These are phyloP conservation scores for Aspergillus mulundensis DNA, from an alignment of 495 filamentous ascomycete genomes.

Conservation along the genomic window DNA sequence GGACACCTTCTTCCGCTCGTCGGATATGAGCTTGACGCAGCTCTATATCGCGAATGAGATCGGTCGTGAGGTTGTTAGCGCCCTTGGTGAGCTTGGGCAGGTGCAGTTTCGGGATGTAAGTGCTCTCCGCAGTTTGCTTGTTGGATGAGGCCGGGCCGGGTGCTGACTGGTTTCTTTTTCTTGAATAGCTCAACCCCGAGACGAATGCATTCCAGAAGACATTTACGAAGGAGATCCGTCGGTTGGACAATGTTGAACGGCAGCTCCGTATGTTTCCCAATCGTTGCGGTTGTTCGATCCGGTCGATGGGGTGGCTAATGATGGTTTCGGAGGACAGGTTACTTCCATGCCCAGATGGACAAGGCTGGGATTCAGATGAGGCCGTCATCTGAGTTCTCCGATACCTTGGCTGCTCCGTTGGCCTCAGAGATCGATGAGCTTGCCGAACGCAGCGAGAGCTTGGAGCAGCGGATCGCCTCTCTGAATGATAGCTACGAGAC, in stretches of 20 bases:
- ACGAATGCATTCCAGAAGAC: constrained; percentile 92
- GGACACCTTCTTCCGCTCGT: constrained; percentile 98
- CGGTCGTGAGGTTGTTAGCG: constrained; percentile 93
- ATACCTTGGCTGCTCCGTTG: constrained; percentile 78
- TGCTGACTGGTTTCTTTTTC: constrained; percentile 11
- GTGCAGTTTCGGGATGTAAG: constrained; percentile 96
- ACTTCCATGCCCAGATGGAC: constrained; percentile 91
- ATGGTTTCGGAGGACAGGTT: constrained; percentile 48
- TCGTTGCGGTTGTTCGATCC: not conserved
- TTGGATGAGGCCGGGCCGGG: not conserved
- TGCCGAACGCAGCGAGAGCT: constrained; percentile 80
- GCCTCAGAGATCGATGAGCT: constrained; percentile 94
- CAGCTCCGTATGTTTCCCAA: constrained; percentile 71
- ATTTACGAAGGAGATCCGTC: constrained; percentile 94
- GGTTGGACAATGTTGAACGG: constrained; percentile 95
- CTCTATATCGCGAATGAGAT: constrained; percentile 99
- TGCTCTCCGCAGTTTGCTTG: constrained; percentile 8
- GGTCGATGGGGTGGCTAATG: not conserved
- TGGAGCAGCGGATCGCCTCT: constrained; percentile 86
- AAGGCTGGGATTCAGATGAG: constrained; percentile 81
- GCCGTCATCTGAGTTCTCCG: constrained; percentile 77
- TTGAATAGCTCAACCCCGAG: constrained; percentile 79
- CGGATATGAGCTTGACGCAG: constrained; percentile 99
- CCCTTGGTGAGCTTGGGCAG: constrained; percentile 89
- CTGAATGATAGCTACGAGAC: constrained; percentile 98